Base-by-base conservation (phyloP, 768 basidiomycete species). In the Candolleomyces efflorescens region DNA sequence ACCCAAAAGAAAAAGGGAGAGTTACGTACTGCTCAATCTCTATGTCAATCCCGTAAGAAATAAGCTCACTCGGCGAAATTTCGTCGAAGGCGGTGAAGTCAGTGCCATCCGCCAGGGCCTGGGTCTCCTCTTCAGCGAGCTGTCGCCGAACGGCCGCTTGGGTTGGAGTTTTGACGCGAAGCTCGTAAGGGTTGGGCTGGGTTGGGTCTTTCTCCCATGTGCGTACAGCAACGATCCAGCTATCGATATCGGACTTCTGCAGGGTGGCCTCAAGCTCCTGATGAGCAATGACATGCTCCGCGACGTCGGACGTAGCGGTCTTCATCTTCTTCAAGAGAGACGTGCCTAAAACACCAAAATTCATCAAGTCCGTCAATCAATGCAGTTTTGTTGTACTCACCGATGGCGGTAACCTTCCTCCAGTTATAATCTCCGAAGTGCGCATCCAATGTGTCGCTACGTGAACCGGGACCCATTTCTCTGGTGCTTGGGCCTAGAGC, bases 381-480 rank as follows among this genome's bases (percentile, higher is more conserved):
- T n/a, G n/a, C n/a, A n/a, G 15, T 18, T 9, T 3, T 22, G 23
- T 3, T 5, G 5, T 6, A 62, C 63, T 38, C 27, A 59, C 56
- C 53, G 15, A 74, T 24, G 13, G 46, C 37, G 2, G 62, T 32
- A 0, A 61, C 47, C 45, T 71, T 73, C 27, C 51, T 54, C 69
- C 69, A 75, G 39, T 73, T 73, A 45, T 59, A 61, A 43, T 65
- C 60, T 0, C 61, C 65, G 53, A 68, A 72, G 23, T 70, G 67
- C 22, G 64, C 63, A 47, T 73, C 67, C 0, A 74, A 24, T 0
- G 59, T 63, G 24, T 72, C 69, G 0, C 63, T 56, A 3, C 69
- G 55, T 5, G 64, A 65, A 1, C 71, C 71, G 10, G 70, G 68
- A 5, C 73, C 73, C 75, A 77, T 76, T 61, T 74, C 72, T 24